phyloP scores from a whole-genome alignment of 2,329 filamentous ascomycete genomes.

The Colletotrichum sp. region DNA sequence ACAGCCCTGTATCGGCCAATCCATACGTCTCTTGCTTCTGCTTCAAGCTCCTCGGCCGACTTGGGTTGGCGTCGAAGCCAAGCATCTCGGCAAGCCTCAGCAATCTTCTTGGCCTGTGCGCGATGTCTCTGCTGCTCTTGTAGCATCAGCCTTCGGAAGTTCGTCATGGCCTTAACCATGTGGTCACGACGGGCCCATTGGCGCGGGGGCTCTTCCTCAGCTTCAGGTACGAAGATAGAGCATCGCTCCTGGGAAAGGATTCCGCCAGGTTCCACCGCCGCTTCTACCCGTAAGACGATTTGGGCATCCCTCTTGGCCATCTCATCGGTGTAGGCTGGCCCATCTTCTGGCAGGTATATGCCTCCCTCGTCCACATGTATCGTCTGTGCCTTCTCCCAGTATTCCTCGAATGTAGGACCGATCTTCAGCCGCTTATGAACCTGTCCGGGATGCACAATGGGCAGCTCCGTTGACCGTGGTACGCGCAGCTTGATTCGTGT shows the following conservation, averaged over 20 bases:
- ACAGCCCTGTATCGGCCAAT: conserved; percentile 75
- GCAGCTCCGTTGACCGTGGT: conserved; percentile 51
- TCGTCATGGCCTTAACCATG: conserved; percentile 76
- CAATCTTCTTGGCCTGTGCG: conserved; percentile 77
- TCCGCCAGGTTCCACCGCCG: conserved; percentile 77
- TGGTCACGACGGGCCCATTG: conserved; percentile 92
- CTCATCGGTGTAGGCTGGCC: conserved; percentile 62
- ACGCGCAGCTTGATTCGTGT: conserved; percentile 57
- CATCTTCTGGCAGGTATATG: conserved; percentile 60
- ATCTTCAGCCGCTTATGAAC: conserved; percentile 59
- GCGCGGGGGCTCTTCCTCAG: conserved; percentile 72
- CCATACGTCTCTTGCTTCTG: conserved; percentile 74
- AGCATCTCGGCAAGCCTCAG: conserved; percentile 77
- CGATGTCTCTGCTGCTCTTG: conserved; percentile 82
- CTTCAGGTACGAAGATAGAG: conserved; percentile 75
- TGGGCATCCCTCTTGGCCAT: conserved; percentile 72
- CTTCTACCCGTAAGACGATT: conserved; percentile 71
- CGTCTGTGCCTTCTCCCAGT: conserved; percentile 53
- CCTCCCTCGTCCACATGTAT: conserved; percentile 66
- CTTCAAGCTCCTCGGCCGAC: conserved; percentile 79
- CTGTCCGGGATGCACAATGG: conserved; percentile 65
- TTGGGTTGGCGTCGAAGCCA: conserved; percentile 78
- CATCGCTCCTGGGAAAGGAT: conserved; percentile 74
- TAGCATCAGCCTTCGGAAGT: conserved; percentile 81
- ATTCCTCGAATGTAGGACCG: conserved; percentile 62